Evolutionary conservation across 345 rosid genomes (phyloP).

Genomic region (Murraya koenigii): DNA sequence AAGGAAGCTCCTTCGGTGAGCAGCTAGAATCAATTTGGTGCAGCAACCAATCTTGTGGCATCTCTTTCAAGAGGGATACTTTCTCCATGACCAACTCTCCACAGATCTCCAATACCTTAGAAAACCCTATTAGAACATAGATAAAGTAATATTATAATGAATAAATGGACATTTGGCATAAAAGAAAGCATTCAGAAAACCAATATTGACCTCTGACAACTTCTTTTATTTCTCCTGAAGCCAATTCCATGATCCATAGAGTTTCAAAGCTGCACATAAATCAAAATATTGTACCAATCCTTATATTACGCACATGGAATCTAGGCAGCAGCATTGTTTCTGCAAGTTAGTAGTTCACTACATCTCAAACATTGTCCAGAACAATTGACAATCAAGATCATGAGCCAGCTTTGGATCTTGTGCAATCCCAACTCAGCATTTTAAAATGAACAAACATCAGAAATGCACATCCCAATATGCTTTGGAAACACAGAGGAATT

Average conservation of each 20-base stretch:
- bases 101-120: conserved; percentile 49
- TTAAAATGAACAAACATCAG: neutral
- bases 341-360: conserved; percentile 1
- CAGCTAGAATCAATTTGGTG: conserved; percentile 37
- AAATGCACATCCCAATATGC: neutral
- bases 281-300: conserved; percentile 15
- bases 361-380: neutral
- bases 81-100: conserved; percentile 54
- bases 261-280: conserved; percentile 62
- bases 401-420: neutral
- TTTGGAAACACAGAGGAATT: neutral
- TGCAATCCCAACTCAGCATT: neutral
- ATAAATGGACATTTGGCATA: neutral
- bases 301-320: neutral
- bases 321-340: neutral
- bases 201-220: conserved; percentile 55
- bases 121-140: conserved; percentile 41
- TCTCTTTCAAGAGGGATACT: conserved; percentile 54
- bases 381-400: neutral
- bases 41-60: conserved; percentile 54
- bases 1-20: conserved; percentile 32
- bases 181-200: conserved; percentile 12
- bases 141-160: conserved; percentile 26
- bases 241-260: conserved; percentile 70
- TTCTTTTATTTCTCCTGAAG: conserved; percentile 67